phyloP scores from a whole-genome alignment of 805 yeast genomes.

The Brettanomyces bruxellensis region DNA sequence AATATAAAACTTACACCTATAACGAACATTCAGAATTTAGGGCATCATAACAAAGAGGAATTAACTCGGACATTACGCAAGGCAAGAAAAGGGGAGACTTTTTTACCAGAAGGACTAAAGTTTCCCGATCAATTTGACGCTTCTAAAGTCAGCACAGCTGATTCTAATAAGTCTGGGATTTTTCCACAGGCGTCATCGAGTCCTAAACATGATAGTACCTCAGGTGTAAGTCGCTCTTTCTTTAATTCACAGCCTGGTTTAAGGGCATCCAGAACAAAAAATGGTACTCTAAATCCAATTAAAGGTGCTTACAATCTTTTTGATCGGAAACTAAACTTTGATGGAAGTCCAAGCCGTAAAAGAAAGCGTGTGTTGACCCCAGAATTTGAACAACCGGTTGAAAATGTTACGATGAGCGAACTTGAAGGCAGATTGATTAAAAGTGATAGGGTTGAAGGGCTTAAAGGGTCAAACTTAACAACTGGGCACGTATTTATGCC shows the following conservation, averaged over 20 bases:
- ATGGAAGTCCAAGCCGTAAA: conserved; percentile 9
- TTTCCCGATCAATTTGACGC: no score
- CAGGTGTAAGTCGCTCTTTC: conserved; percentile 13
- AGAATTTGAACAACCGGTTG: neutral
- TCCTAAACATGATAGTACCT: conserved; percentile 3
- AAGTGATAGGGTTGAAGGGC: neutral
- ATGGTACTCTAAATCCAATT: conserved; percentile 18
- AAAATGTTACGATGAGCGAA: neutral
- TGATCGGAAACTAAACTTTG: conserved; percentile 17
- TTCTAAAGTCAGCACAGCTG: conserved; percentile 5
- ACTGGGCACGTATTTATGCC: no score
- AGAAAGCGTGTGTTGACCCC: conserved; percentile 11
- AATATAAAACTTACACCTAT: conserved; percentile 6
- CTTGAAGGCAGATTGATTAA: neutral
- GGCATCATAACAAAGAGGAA: conserved; percentile 4
- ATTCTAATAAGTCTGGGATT: conserved; percentile 1
- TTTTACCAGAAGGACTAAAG: conserved; percentile 16
- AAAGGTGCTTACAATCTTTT: conserved; percentile 23
- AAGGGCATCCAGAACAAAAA: conserved; percentile 10
- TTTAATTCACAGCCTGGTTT: conserved; percentile 17
- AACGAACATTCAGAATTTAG: conserved; percentile 3
- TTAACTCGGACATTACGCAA: conserved; percentile 17
- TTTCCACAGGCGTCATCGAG: conserved; percentile 2
- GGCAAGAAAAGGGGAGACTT: conserved; percentile 18
- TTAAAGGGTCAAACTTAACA: neutral